Evolutionary conservation across 225 moss, liverwort and hornwort genomes (phyloP).

Genomic region (Physcomitrellopsis africana): DNA sequence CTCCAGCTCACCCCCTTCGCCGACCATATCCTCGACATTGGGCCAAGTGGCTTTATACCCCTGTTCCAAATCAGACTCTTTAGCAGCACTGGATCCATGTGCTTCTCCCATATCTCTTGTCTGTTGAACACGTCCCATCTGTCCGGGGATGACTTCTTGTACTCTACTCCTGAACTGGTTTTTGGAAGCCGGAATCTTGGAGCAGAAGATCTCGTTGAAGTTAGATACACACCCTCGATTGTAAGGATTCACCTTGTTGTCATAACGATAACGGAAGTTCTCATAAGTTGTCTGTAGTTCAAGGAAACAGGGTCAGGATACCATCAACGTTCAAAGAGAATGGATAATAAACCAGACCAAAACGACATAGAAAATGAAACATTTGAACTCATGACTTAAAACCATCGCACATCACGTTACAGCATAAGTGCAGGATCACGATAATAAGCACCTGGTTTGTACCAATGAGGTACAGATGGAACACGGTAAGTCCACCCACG

Average conservation of each 20-base stretch:
- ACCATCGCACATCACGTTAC: not conserved
- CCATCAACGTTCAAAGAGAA: not conserved
- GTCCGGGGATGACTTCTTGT: conserved; percentile 47
- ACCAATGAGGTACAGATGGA: conserved; percentile 97
- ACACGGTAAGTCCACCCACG: conserved; percentile 92
- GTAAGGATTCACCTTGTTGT: conserved; percentile 95
- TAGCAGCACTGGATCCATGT: conserved; percentile 38
- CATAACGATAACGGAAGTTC: conserved; percentile 95
- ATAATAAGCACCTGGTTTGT: conserved; percentile 83
- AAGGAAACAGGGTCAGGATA: not conserved
- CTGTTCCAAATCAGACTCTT: conserved; percentile 79
- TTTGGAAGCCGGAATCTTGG: conserved; percentile 66
- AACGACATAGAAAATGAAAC: not conserved
- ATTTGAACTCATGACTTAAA: not conserved
- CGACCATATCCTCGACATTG: conserved; percentile 52
- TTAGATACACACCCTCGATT: conserved; percentile 74
- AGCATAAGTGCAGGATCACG: not conserved
- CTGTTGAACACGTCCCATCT: conserved; percentile 46
- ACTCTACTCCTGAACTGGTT: conserved; percentile 82
- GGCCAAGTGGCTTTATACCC: conserved; percentile 90
- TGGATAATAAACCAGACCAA: not conserved
- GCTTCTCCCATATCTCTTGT: conserved; percentile 53
- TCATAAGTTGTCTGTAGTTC: conserved; percentile 83
- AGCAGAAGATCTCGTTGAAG: conserved; percentile 91
- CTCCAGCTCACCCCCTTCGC: conserved; percentile 68